Evolutionary conservation across 2,329 filamentous ascomycete genomes (phyloP).

Genomic region (Bipolaris cookei): DNA sequence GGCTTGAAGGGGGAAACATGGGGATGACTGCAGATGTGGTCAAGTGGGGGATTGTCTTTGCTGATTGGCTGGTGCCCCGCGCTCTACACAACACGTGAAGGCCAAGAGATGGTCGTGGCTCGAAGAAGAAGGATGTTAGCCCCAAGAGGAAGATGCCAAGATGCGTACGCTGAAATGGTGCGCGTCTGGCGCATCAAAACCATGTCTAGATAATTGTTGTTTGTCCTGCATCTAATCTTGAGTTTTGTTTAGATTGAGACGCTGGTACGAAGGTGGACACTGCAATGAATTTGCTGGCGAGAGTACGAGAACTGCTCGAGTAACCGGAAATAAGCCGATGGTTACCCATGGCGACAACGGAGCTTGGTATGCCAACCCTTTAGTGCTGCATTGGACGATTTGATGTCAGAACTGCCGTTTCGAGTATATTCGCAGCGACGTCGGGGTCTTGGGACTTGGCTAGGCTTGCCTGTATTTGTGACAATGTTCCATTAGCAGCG

Average conservation of each 20-base stretch:
- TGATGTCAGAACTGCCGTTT: conserved; percentile 32
- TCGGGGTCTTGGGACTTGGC: conserved; percentile 22
- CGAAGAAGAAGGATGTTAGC: conserved; percentile 25
- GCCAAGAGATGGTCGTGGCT: conserved; percentile 29
- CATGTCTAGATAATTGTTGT: not conserved
- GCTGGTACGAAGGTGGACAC: not conserved
- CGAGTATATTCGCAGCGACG: conserved; percentile 29
- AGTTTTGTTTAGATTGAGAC: not conserved
- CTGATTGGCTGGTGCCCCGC: conserved; percentile 11
- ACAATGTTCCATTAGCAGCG: not conserved
- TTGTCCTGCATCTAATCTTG: not conserved
- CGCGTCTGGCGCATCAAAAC: conserved; percentile 6
- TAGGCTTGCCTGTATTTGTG: not conserved
- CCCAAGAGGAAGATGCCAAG: conserved; percentile 31
- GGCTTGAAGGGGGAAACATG: not conserved
- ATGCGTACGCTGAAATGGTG: conserved; percentile 15
- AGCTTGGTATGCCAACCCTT: conserved; percentile 46
- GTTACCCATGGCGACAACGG: conserved; percentile 30
- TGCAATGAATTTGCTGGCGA: not conserved
- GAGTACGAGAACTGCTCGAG: not conserved
- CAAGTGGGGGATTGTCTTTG: not conserved
- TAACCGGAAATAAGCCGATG: conserved; percentile 19
- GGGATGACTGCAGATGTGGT: not conserved
- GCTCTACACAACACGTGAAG: conserved; percentile 13
- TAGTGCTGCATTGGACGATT: conserved; percentile 43